Base-by-base conservation (phyloP, 2,329 filamentous ascomycete species). In the Penicillium psychrosexuale region DNA sequence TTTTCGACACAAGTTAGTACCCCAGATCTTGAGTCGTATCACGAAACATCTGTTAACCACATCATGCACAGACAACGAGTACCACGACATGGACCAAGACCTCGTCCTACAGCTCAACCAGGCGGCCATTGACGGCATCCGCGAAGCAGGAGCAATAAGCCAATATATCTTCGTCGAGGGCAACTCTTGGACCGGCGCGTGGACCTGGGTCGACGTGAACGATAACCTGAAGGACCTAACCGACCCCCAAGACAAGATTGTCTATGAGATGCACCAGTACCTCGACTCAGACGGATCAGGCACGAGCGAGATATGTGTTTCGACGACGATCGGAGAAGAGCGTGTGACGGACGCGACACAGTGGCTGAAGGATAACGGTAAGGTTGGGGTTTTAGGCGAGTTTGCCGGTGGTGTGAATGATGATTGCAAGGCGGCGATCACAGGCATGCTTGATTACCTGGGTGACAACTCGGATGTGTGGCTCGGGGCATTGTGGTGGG, bases 201-300 rank as follows among this genome's bases (percentile, higher is more conserved):
- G 76, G 77, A 80, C 77, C 7, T 83, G 81, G 82, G 71, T 66
- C 11, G 67, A 68, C 5, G 62, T 69, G 38, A 74, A 75, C 55
- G 71, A 77, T 8, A 76, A 71, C 37, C 72, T 81, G 53, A 74
- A 77, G 51, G 69, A 60, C 17, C 74, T 84, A 44, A 80, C 77
- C 11, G 82, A 84, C 56, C 75, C 81, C 0, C 56, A 73, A 43
- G 70, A 83, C 69, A 82, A 81, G 63, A 75, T 84, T 55, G 69
- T 84, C 64, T 84, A 82, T 68, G 80, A 84, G 63, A 84, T 84
- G 82, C 82, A 85, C 66, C 82, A 84, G 70, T 85, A 84, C 61
- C 81, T 84, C 38, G 82, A 85, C 70, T 72, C 70, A 0, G 82
- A 84, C 53, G 77, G 80, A 47, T 80, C 77, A 2, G 82, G 82